Base-by-base conservation (phyloP, 495 filamentous ascomycete genomes). In the Chaetomium cochliodes region DNA sequence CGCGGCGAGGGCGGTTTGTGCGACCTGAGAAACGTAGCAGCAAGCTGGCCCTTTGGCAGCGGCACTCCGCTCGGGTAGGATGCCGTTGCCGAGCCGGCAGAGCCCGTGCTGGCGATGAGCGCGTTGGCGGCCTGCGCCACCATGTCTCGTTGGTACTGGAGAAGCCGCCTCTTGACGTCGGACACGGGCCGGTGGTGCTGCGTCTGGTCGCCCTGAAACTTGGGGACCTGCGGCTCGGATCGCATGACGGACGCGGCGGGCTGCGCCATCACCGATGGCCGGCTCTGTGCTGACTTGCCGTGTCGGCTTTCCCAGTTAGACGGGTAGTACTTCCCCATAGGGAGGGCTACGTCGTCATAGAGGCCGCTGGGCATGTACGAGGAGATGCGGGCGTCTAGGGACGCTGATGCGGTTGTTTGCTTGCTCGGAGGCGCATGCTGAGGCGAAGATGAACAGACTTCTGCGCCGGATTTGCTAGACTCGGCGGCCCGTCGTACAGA, bases 91-190 rank as follows among this genome's bases (percentile, higher is more conserved):
- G 62, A 26, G 8, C 64, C 65, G 0, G 66, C 58, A 5, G 64
- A 49, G 8, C 41, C 39, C 30, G 50, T 58, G 50, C 67, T 73
- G n/a, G 76, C 73, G 50, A 78, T 67, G 13, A 79, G 69, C 5
- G 77, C 76, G 13, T 70, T 76, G 8, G 78, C 74, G 3, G 80
- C 80, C 33, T 85, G 83, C 3, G 79, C 77, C 33, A 87, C 80
- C 73, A 87, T 85, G 55, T 87, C 85, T 55, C 82, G 73, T 67
- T 87, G 85, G 67, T 88, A 88, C 47, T 87, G 81, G 41, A 83
- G 79, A 5, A 87, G 61, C 33, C 81, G 76, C 23, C 77, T 72
- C 63, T 80, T 79, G 18, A 79, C 79, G 22, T 84, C 83, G 7
- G 77, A 78, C 12, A 74, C 77, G 50, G 70, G 77, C 26, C 75